Evolutionary conservation across 2,329 filamentous ascomycete species (phyloP), one percentile per base, ranked within the genome.

Genomic region (Fusarium sterilihyphosum): DNA sequence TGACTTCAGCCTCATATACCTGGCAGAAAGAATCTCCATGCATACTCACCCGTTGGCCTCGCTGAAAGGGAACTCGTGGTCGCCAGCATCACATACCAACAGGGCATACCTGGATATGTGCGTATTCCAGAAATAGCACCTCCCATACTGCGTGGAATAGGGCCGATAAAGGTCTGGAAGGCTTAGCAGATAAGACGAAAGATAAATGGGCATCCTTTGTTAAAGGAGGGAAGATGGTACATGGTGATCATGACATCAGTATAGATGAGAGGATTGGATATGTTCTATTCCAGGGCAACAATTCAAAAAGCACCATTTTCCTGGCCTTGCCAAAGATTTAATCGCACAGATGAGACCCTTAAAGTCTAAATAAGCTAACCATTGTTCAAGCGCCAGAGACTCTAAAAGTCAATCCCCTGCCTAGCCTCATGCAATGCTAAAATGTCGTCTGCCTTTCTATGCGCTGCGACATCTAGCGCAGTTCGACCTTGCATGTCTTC

Each of bases 241-340:
- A 8, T 6, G 1, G 16, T 26, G 4, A 8, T 26, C 1, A 8
- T 6, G 4, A 46, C 3, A 46, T 26, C 1, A 46, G 7, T 5
- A 13, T 26, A 13, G 3, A 1, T 46, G 3, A 12, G 17, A 26
- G 24, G 0, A 0, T 8, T 46, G 3, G 3, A 6, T 13, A 13
- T 44, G 6, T 13, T 8, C 4, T 46, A 2, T 26, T 13, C 8
- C 3, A n/a, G n/a, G n/a, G n/a, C n/a, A n/a, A n/a, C n/a, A n/a
- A n/a, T n/a, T n/a, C n/a, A n/a, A n/a, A 44, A 4, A 4, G 0
- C 11, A 44, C 6, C 0, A 1, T 24, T 44, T 0, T 17, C 6
- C 41, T 24, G n/a, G 14, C 14, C 41, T 24, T 17, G 2, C 43
- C 0, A 5, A 20, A 11, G 0, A 18, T 18, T 26, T 18, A 2